Evolutionary conservation across 768 basidiomycete species (phyloP), one percentile per base, ranked within the genome.

Genomic region (Naganishia vishniacii): DNA sequence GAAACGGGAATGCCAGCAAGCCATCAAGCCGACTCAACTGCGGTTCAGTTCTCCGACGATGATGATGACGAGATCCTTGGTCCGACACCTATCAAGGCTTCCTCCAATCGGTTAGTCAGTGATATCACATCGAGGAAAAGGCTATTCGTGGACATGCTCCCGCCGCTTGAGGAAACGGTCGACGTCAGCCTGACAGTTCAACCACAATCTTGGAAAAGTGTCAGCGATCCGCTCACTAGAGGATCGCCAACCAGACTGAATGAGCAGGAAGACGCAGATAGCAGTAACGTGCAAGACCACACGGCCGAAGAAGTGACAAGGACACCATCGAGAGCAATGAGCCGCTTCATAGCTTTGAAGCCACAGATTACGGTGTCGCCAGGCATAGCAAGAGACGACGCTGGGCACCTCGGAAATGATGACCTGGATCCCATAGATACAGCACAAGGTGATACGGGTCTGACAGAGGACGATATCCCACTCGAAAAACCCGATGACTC

Each of bases 21-120:
- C 28, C 29, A 37, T 16, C 15, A 9, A 5, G 37, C 28, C 9
- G 40, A 26, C 8, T 20, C 25, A n/a, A 32, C 37, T 11, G 32
- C 9, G 16, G 15, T 23, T 13, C 59, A n/a, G 25, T 28, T 29
- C 8, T 42, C 41, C 4, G 65, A 66, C 4, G 60, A 61, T 13
- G 65, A 66, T 16, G 49, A 62, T 5, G 51, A 49, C 29, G 65
- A 66, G 44, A 41, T 62, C 20, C 25, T 66, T 8, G 65, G 65
- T 18, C 59, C 65, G 20, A 66, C 65, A 20, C 65, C 65, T 9
- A 26, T 63, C 34, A 63, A 63, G 31, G 8, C 20, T 4, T 2
- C 34, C 16, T 26, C 34, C 7, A 41, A 53, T 18, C 13, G 4
- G 1, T 53, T 28, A 20, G 29, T 48, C 49, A 46, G 34, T 25